Conservation (phyloP, 176 grass and related monocot genomes). For the Zoysia pacifica region DNA sequence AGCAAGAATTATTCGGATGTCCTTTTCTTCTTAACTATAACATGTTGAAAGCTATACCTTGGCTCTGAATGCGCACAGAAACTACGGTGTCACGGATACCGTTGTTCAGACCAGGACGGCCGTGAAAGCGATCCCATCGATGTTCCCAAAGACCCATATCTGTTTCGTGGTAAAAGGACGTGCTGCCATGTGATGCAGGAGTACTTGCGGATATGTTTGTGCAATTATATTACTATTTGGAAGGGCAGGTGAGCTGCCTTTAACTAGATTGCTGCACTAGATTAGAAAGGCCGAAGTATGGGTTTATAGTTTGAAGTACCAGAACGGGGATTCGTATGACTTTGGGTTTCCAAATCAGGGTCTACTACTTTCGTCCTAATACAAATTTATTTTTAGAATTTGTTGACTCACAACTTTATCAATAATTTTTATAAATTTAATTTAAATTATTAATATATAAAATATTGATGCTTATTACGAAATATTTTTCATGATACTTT, state of each 20-base stretch:
- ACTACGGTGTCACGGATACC: not conserved
- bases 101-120: too few relatives aligned
- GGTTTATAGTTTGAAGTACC: not conserved
- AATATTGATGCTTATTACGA: too few relatives aligned
- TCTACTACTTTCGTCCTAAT: too few relatives aligned
- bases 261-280: too few relatives aligned
- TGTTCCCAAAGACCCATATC: constrained; percentile 10
- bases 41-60: constrained; percentile 1
- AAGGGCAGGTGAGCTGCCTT: too few relatives aligned
- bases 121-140: not conserved
- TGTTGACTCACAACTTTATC: too few relatives aligned
- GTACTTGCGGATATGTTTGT: not conserved
- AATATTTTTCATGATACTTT: too few relatives aligned
- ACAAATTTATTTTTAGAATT: too few relatives aligned
- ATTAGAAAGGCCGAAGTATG: not conserved
- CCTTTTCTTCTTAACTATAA: not conserved
- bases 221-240: not conserved
- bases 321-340: not conserved
- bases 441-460: too few relatives aligned
- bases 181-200: too few relatives aligned
- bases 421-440: too few relatives aligned
- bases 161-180: not conserved
- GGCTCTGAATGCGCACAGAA: not conserved
- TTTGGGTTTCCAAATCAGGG: too few relatives aligned
- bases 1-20: not conserved